These are phyloP conservation scores for Populus hybrid DNA, from an alignment of 441 rosid genomes.

Conservation along the genomic window DNA sequence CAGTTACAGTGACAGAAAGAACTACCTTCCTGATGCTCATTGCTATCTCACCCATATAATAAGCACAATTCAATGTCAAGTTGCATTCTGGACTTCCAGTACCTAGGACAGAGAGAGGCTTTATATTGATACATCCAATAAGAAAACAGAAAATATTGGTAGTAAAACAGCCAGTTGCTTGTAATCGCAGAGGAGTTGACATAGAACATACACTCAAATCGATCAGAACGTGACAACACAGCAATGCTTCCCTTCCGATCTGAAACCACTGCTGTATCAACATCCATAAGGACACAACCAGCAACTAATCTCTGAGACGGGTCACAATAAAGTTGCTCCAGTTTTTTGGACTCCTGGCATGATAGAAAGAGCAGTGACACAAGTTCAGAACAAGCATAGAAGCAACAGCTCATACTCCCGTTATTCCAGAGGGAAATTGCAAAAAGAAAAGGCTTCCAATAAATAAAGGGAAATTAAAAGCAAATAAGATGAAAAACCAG, in stretches of 20 bases:
- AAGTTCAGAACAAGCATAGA: slow-evolving; percentile 1
- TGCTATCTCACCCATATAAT: slow-evolving; percentile 93
- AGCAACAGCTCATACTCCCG: not conserved
- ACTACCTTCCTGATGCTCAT: slow-evolving; percentile 88
- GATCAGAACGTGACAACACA: slow-evolving; percentile 75
- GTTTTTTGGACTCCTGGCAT: slow-evolving; percentile 71
- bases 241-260: slow-evolving; percentile 97
- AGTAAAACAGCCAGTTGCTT: not conserved
- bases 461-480: not conserved
- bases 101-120: slow-evolving; percentile 41
- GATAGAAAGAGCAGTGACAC: slow-evolving; percentile 16
- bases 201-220: slow-evolving; percentile 52
- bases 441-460: not conserved
- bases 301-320: slow-evolving; percentile 98
- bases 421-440: not conserved
- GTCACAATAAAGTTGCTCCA: slow-evolving; percentile 86
- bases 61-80: slow-evolving; percentile 70
- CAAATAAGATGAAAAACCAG: not conserved
- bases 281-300: slow-evolving; percentile 83
- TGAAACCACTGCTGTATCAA: slow-evolving; percentile 85
- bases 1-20: not conserved
- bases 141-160: not conserved
- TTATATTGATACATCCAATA: slow-evolving; percentile 8
- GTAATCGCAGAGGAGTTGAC: slow-evolving; percentile 5
- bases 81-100: slow-evolving; percentile 92